Conservation (phyloP, 2,329 filamentous ascomycete genomes). For the Ustilaginoidea virens region DNA sequence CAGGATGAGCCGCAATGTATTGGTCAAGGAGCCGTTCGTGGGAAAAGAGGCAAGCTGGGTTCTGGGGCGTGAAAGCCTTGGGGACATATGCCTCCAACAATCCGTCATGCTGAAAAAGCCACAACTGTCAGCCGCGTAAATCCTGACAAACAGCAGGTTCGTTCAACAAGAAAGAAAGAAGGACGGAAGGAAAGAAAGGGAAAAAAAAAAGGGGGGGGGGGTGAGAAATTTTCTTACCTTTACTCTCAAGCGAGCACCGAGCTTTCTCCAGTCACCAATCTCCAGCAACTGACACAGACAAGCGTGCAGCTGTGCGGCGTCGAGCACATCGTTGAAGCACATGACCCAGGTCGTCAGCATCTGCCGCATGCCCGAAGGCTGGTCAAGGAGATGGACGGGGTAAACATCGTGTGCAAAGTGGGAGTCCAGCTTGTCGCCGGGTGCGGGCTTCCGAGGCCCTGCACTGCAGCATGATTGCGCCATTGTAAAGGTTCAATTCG, state of each 20-base stretch:
- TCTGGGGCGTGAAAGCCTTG: slow-evolving; percentile 1
- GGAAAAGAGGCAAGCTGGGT: slow-evolving; percentile 4
- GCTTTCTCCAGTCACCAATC: slow-evolving; percentile 6
- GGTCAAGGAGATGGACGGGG: slow-evolving; percentile 4
- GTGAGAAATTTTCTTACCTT: slow-evolving; percentile 1
- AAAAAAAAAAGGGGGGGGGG: background rate
- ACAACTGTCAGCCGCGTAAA: background rate
- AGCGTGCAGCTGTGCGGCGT: slow-evolving; percentile 2
- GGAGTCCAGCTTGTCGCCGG: background rate
- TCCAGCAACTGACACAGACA: slow-evolving; percentile 4
- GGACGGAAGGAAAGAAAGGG: too few species aligned
- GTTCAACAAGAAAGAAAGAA: too few species aligned
- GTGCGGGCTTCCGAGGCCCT: background rate
- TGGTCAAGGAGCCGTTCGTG: slow-evolving; percentile 1
- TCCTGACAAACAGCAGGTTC: too few species aligned
- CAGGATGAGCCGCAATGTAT: slow-evolving; percentile 1
- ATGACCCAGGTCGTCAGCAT: slow-evolving; percentile 5
- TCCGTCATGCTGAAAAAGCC: slow-evolving; percentile 2
- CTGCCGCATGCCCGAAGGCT: slow-evolving; percentile 1
- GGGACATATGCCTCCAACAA: slow-evolving; percentile 5
- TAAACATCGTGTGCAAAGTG: slow-evolving; percentile 2
- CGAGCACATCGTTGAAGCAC: slow-evolving; percentile 7
- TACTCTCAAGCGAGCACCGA: slow-evolving; percentile 3
- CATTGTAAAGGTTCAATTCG: too few species aligned
- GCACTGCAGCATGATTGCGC: slow-evolving; percentile 1